These are phyloP conservation scores for Somion occarium DNA, from an alignment of 1,284 basidiomycete genomes.

Conservation along the genomic window DNA sequence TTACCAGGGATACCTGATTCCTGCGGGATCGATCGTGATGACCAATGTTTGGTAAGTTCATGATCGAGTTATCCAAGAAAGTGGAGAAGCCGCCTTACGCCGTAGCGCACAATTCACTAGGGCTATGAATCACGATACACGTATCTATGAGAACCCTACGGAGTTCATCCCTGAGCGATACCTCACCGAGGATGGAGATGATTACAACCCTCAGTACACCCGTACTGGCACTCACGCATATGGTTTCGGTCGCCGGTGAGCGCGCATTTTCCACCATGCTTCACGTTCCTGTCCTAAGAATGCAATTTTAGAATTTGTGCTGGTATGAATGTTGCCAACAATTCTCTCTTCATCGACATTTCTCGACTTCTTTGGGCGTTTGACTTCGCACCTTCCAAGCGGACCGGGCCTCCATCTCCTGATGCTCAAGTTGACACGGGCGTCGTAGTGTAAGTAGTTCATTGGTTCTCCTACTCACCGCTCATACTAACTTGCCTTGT, in stretches of 20 bases:
- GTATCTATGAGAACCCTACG: slow-evolving; percentile 4
- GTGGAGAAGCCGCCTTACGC: slow-evolving; percentile 8
- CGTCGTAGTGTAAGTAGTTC: slow-evolving; percentile 4
- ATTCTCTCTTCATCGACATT: slow-evolving; percentile 10
- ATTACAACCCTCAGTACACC: slow-evolving; percentile 3
- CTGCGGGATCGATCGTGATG: slow-evolving; percentile 22
- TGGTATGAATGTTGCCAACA: slow-evolving; percentile 7
- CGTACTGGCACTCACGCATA: slow-evolving; percentile 3
- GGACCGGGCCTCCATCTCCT: slow-evolving; percentile 1
- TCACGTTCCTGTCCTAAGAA: too few relatives aligned
- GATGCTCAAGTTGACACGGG: slow-evolving; percentile 1
- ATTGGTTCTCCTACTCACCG: not conserved
- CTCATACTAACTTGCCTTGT: not conserved
- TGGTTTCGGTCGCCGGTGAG: slow-evolving; percentile 6
- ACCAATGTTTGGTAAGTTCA: not conserved
- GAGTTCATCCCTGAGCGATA: slow-evolving; percentile 2
- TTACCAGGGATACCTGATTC: slow-evolving; percentile 23
- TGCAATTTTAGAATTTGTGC: slow-evolving; percentile 23
- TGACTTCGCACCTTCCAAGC: slow-evolving; percentile 15
- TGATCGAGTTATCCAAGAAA: too few relatives aligned
- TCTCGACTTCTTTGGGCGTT: slow-evolving; percentile 11
- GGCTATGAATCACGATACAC: slow-evolving; percentile 18
- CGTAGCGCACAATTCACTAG: slow-evolving; percentile 6
- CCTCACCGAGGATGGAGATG: slow-evolving; percentile 1
- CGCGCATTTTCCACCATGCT: not conserved